Base-by-base conservation (phyloP, 2,329 filamentous ascomycete species). In the Pseudopyrenochaeta lycopersici region DNA sequence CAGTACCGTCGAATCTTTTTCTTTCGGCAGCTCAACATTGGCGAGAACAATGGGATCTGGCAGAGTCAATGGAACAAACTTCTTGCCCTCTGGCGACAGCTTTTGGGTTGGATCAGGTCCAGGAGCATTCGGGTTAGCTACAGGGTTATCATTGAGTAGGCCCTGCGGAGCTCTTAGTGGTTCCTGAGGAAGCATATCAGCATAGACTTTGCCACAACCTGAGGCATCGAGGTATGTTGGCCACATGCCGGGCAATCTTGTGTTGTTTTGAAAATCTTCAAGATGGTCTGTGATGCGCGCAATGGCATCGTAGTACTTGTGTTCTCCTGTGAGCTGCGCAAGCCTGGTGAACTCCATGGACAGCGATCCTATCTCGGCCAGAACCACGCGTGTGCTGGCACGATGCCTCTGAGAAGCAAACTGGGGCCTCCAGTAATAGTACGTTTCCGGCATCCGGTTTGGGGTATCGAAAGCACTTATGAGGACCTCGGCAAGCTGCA, bases 381-480 rank as follows among this genome's bases (percentile, higher is more conserved):
- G 63, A 7, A 82, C 71, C 1, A 80, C 75, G 4, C 66, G 70
- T 14, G 67, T 64, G 48, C 77, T 73, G 12, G 79, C 78, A 3
- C 70, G 71, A 49, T 80, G 78, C 31, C 67, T 52, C 15, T 74
- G 61, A 75, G 67, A 65, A 1, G 71, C 59, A 20, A 75, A 73
- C n/a, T 67, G 59, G 49, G 77, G 75, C 47, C 78, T 78, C 82
- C 84, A 86, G 46, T 83, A 78, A 77, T 85, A 88, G 45, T 82
- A 81, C 7, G 79, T 79, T 38, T 85, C 77, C 0, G 88, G 88
- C 81, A 90, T 85, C n/a, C 82, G 81, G 66, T 88, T 88, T 1
- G 85, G 84, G 10, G 88, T 90, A 61, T 90, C 87, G 62, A 89
- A 90, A 1, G 85, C 85, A 20, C 83, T 82, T 67, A 89, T 87